These are phyloP conservation scores for Patellifolia procumbens DNA, from an alignment of 179 eudicot genomes.

Conservation along the genomic window DNA sequence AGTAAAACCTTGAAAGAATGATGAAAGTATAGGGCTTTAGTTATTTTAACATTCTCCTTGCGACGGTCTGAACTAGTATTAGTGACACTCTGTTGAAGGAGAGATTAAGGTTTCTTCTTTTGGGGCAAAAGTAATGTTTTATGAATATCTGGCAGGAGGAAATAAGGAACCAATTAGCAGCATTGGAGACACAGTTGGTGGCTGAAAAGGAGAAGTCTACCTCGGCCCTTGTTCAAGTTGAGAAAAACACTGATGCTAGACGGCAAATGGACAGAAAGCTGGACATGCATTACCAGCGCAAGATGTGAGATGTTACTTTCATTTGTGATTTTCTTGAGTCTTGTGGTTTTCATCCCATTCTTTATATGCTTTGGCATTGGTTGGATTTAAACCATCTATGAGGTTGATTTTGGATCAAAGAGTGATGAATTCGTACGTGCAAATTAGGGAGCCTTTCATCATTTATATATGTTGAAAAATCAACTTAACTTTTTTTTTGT, in stretches of 20 bases:
- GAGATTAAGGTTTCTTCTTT: background rate
- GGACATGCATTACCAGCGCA: conserved; percentile 84
- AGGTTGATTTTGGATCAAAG: background rate
- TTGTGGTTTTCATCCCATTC: conserved; percentile 4
- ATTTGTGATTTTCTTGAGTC: background rate
- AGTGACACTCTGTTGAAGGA: background rate
- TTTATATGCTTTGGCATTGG: conserved; percentile 2
- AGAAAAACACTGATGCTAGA: conserved; percentile 50
- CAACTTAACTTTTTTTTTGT: background rate
- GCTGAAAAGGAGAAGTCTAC: conserved; percentile 56
- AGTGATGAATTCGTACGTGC: no score
- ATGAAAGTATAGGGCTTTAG: background rate
- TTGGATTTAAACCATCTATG: background rate
- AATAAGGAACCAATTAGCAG: conserved; percentile 55
- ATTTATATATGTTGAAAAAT: background rate
- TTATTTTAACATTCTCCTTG: background rate
- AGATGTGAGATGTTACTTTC: conserved; percentile 55
- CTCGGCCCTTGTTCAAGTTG: conserved; percentile 48
- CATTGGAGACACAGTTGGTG: conserved; percentile 57
- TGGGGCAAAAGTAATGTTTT: background rate
- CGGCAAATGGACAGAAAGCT: conserved; percentile 71
- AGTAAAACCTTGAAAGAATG: background rate
- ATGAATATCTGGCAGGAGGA: conserved; percentile 54
- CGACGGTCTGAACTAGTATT: background rate
- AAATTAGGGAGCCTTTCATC: background rate